A percentile compares a stretch with the other conserved stretches of the same genome.
Conservation (phyloP, 805 yeast genomes). For the Starmerella scarabaei region DNA sequence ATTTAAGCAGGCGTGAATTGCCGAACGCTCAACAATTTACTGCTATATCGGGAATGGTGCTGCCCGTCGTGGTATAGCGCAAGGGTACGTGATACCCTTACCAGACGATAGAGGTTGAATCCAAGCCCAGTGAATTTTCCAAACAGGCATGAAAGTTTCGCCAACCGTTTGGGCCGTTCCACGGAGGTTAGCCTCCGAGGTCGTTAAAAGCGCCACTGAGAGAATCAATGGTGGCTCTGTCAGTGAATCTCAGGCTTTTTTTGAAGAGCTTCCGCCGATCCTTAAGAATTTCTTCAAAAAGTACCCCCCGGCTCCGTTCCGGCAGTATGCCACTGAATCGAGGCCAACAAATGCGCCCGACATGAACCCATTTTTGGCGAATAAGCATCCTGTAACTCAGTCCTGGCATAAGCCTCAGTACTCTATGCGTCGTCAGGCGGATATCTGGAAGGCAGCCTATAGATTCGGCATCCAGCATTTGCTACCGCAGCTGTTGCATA, state of each 20-base stretch:
- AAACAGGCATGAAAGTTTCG: constrained; percentile 23
- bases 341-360: constrained; percentile 51
- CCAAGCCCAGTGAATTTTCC: neutral
- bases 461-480: constrained; percentile 68
- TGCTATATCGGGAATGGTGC: neutral
- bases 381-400: constrained; percentile 72
- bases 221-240: constrained; percentile 15
- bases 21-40: neutral
- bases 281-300: constrained; percentile 63
- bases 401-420: constrained; percentile 62
- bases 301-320: constrained; percentile 76
- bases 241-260: constrained; percentile 25
- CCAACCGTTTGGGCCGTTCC: constrained; percentile 14
- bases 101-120: neutral
- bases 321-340: constrained; percentile 50
- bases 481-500: constrained; percentile 50
- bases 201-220: constrained; percentile 25
- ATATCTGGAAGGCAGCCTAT: constrained; percentile 67
- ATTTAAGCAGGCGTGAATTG: neutral
- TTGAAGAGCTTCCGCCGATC: constrained; percentile 51
- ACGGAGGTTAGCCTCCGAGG: constrained; percentile 24
- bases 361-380: constrained; percentile 80
- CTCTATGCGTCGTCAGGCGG: constrained; percentile 72
- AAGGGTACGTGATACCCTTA: neutral
- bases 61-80: no score